These are phyloP conservation scores for Achaetomium macrosporum DNA, from an alignment of 2,329 filamentous ascomycete species.

Conservation along the genomic window DNA sequence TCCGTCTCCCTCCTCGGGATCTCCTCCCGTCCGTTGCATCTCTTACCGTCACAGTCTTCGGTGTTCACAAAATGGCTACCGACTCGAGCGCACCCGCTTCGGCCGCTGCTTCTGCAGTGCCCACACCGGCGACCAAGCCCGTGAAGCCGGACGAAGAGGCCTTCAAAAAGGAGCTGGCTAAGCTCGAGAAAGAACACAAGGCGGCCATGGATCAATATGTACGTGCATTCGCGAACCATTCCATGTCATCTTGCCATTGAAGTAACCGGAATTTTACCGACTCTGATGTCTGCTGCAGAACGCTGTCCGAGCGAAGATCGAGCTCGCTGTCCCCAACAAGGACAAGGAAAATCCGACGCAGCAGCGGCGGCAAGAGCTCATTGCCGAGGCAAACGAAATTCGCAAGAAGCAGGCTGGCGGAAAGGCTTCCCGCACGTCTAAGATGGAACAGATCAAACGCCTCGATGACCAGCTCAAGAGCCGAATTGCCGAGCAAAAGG, in stretches of 20 bases:
- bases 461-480: conserved; percentile 85
- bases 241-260: no score
- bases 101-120: conserved; percentile 36
- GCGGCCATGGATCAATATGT: conserved; percentile 56
- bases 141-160: conserved; percentile 80
- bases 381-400: conserved; percentile 75
- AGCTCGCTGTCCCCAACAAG: conserved; percentile 68
- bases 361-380: conserved; percentile 81
- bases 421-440: conserved; percentile 72
- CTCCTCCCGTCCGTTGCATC: not conserved
- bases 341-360: conserved; percentile 70
- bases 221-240: not conserved
- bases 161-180: conserved; percentile 72
- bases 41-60: conserved; percentile 3
- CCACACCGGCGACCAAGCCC: conserved; percentile 51
- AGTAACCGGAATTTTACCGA: no score
- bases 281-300: conserved; percentile 50
- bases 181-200: conserved; percentile 82
- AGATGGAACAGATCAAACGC: conserved; percentile 86
- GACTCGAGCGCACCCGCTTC: conserved; percentile 29
- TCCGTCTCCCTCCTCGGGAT: conserved; percentile 1
- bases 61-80: conserved; percentile 37
- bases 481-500: conserved; percentile 81
- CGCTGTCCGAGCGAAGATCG: conserved; percentile 81
- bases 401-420: conserved; percentile 79